Conservation (phyloP, 2,329 filamentous ascomycete genomes). For the Alternaria brassicae region DNA sequence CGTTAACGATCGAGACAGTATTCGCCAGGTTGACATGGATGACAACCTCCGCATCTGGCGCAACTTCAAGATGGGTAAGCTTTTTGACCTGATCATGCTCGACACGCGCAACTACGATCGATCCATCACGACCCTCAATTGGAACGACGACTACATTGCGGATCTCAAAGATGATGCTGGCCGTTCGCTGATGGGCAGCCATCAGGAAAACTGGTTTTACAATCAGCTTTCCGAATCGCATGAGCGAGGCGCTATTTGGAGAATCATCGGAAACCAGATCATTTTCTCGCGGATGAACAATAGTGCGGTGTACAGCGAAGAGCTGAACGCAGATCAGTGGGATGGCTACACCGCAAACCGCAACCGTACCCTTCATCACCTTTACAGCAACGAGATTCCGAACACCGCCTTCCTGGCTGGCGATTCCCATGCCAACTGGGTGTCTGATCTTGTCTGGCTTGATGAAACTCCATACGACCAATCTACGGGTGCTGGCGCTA, state of each 20-base stretch:
- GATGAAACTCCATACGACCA: slow-evolving; percentile 48
- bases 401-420: slow-evolving; percentile 77
- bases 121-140: slow-evolving; percentile 33
- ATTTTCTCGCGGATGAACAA: slow-evolving; percentile 42
- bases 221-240: slow-evolving; percentile 61
- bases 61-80: slow-evolving; percentile 49
- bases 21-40: slow-evolving; percentile 54
- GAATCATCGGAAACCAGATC: slow-evolving; percentile 73
- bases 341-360: slow-evolving; percentile 71
- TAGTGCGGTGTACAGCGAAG: slow-evolving; percentile 24
- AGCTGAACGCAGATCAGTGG: slow-evolving; percentile 63
- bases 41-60: slow-evolving; percentile 55
- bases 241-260: slow-evolving; percentile 69
- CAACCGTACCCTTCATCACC: slow-evolving; percentile 70
- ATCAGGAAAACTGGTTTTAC: slow-evolving; percentile 71
- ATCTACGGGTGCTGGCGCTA: slow-evolving; percentile 46
- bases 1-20: slow-evolving; percentile 44
- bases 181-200: slow-evolving; percentile 71
- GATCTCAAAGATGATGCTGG: slow-evolving; percentile 69
- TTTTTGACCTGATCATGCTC: slow-evolving; percentile 53
- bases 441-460: slow-evolving; percentile 53
- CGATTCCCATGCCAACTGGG: slow-evolving; percentile 71
- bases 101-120: slow-evolving; percentile 53
- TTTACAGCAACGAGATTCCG: slow-evolving; percentile 70
- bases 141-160: slow-evolving; percentile 67